phyloP scores from a whole-genome alignment of 2,329 filamentous ascomycete genomes.

The Pseudocercospora crystallina region DNA sequence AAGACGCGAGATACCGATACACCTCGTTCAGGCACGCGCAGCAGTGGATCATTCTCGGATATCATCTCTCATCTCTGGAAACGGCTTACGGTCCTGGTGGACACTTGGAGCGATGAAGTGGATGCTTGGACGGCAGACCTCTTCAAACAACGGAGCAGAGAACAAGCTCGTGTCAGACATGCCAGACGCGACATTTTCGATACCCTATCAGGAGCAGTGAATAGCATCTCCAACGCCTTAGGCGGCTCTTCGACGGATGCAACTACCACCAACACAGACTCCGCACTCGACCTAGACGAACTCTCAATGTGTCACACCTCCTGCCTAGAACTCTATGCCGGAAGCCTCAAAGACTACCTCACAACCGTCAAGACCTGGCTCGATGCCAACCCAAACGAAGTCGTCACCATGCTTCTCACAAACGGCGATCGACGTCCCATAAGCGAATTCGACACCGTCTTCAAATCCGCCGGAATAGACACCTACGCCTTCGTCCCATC shows the following conservation, averaged over 20 bases:
- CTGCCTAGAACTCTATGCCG: conserved; percentile 54
- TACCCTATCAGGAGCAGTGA: no score
- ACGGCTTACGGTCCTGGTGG: no score
- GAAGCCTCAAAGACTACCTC: conserved; percentile 56
- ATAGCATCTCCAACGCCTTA: no score
- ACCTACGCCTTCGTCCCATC: conserved; percentile 42
- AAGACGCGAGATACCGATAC: background rate
- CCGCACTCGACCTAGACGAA: conserved; percentile 23
- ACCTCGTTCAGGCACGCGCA: no score
- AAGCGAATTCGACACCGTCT: conserved; percentile 42
- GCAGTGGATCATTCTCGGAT: no score
- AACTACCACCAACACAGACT: no score
- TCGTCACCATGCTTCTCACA: conserved; percentile 79
- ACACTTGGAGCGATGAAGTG: conserved; percentile 47
- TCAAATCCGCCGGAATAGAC: conserved; percentile 52
- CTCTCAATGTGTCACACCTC: conserved; percentile 65
- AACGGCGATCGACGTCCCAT: conserved; percentile 62
- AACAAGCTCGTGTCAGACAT: no score
- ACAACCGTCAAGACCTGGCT: conserved; percentile 60
- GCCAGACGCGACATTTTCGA: conserved; percentile 52
- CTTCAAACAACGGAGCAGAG: no score
- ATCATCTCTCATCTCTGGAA: no score
- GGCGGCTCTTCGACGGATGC: no score
- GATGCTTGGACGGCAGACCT: no score
- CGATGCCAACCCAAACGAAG: conserved; percentile 70